Evolutionary conservation across 2,329 filamentous ascomycete genomes (phyloP), one percentile per base, ranked within the genome.

Genomic region (Cytospora leucostoma): DNA sequence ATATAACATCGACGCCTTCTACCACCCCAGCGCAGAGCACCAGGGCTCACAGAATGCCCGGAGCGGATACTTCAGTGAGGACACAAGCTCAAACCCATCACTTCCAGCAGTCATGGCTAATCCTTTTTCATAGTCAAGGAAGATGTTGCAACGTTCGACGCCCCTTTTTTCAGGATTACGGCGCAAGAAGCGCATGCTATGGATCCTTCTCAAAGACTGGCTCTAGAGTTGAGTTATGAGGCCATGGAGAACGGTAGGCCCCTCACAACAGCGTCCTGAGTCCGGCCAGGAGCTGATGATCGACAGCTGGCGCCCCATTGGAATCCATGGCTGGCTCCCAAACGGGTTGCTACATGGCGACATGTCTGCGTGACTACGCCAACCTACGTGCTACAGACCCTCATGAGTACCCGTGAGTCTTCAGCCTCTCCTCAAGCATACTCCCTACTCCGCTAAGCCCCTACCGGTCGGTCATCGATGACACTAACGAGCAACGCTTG

Each of bases 1-100:
- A 40, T 67, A 59, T 53, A 65, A 67, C 47, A 56, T 64, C 21
- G 55, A 64, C 21, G 59, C 55, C 17, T 64, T 62, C 51, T 65
- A 60, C 44, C 51, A 60, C 38, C 51, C 58, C 52, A 60, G 50
- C 27, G 58, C 38, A n/a, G 38, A 60, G 13, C 35, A 47, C n/a
- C 58, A 49, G n/a, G 50, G 50, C 58, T 21, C 58, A 15, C 50
- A 54, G n/a, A 55, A 54, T 33, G 32, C 37, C 32, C 57, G 58
- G 51, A 13, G 38, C 35, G 50, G 58, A 27, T 35, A 60, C 35
- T 37, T 47, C 50, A 21, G 58, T 60, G 58, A 60, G 19, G 37
- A 33, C 6, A 35, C 27, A 6, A 19, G 10, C 8, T 21, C 11
- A 19, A 47, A 19, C 7, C 7, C 11, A 47, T 10, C n/a, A 12